Evolutionary conservation across 768 basidiomycete genomes (phyloP), one percentile per base, ranked within the genome.

Genomic region (Suillus sp.): DNA sequence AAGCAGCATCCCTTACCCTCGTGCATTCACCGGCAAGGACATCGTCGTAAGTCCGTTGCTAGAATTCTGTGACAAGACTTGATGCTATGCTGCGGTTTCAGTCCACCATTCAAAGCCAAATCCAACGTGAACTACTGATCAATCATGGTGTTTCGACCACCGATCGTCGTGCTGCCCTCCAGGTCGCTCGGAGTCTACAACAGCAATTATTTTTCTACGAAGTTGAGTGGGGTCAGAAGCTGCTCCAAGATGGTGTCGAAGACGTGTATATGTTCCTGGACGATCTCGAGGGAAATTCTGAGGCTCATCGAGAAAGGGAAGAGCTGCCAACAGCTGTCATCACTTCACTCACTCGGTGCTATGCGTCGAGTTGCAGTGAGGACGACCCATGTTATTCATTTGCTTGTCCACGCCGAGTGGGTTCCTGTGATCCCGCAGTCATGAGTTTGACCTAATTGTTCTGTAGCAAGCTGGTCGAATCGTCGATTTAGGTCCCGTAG

Each of bases 191-290:
- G 43, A 93, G 92, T 62, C 80, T 99, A 42, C 95, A 98, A 71
- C 89, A 86, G 63, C 94, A 96, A 72, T 83, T 99, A 5, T 98
- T 95, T 81, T 96, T 97, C 75, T 93, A 94, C 71, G 96, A 99
- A 73, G 95, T 98, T 8, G 95, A 98, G 72, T 96, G 95, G 93
- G 93, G 91, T 35, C 87, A 88, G 57, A 86, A 88, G 22, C 81
- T 88, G 1, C 77, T 97, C 61, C 86, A 91, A 62, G 95, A 96
- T 70, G 89, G 91, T 3, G 91, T 96, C 4, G 95, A 96, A 70
- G 93, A 96, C 65, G 95, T 97, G 7, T 97, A 92, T 77, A 92
- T 91, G 82, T 96, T 97, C 75, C 79, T 93, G 70, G 93, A 93
- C 63, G 95, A 96, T 66, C 81, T 84, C 43, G 88, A 89, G 61